phyloP scores from a whole-genome alignment of 352 stramenopile genomes.

The Phytophthora pistaciae region DNA sequence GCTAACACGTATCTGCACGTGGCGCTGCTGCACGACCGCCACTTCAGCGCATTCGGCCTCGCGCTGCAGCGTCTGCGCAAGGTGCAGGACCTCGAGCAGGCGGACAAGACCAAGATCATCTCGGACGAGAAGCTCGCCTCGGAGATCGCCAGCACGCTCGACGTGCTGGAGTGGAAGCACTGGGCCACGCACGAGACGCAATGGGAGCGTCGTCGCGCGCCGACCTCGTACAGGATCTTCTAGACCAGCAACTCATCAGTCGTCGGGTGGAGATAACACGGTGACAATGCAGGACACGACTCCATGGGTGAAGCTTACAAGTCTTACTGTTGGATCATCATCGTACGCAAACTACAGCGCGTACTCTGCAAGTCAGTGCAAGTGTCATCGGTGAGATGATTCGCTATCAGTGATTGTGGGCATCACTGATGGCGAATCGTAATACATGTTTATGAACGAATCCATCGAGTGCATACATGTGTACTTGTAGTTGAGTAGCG shows the following conservation, averaged over 20 bases:
- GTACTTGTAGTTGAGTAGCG: too few species aligned
- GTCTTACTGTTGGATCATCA: too few species aligned
- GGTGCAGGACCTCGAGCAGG: constrained; percentile 61
- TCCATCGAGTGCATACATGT: too few species aligned
- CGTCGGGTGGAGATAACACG: neutral
- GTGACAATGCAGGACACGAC: too few species aligned
- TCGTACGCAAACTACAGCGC: too few species aligned
- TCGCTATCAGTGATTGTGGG: too few species aligned
- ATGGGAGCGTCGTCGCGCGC: constrained; percentile 66
- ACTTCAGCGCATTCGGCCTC: constrained; percentile 52
- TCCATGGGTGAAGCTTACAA: too few species aligned
- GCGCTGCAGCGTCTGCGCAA: constrained; percentile 80
- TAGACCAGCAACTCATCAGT: constrained; percentile 29
- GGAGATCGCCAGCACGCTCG: constrained; percentile 48
- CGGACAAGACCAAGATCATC: constrained; percentile 77
- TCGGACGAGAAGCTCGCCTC: constrained; percentile 63
- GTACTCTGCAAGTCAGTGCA: too few species aligned
- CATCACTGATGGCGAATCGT: too few species aligned
- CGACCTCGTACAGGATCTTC: constrained; percentile 69
- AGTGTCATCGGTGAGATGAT: too few species aligned
- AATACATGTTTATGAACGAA: too few species aligned
- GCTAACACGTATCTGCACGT: constrained; percentile 63
- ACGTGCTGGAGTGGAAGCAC: constrained; percentile 65
- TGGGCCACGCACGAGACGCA: constrained; percentile 62
- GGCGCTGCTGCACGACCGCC: constrained; percentile 66